Evolutionary conservation across 306 rosid genomes (phyloP), one percentile per base, ranked within the genome.

Genomic region (Prunus padus): DNA sequence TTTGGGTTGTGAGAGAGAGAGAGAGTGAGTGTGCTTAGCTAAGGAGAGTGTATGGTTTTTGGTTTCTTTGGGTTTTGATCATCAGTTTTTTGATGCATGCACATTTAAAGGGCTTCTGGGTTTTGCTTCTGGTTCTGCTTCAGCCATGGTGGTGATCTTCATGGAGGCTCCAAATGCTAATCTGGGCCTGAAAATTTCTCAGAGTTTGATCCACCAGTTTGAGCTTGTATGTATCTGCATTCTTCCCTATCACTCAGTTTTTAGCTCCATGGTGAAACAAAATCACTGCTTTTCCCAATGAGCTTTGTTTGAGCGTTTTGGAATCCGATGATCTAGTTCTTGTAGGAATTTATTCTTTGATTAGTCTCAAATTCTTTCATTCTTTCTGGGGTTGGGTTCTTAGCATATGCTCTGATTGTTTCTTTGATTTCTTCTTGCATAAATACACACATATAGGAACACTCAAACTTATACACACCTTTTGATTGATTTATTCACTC

Each of bases 291-390:
- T 55, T 77, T 84, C 42, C 79, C 76, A 68, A 90, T 96, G 98
- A 80, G 82, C 78, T 66, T 75, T 64, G 73, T 81, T 84, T 96
- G 92, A 90, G 77, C 71, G 37, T 81, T 85, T 82, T 14, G 98
- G 99, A 92, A 96, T 96, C 98, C 99, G 98, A 96, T 96, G 99
- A 96, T 89, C 77, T 71, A 87, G 75, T 87, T 86, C 63, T 87
- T 83, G 67, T 87, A 84, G 92, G 84, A 10, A 60, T 71, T 79
- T 77, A 30, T 31, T 71, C 47, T 67, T 79, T 28, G 61, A 18
- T 85, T 33, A 69, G 60, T 81, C 66, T 67, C 22, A 52, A 40
- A 94, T 92, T 96, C 97, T 96, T 96, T 92, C 83, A 82, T 95
- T 95, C 89, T 84, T 82, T 71, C 31, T 31, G 76, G 87, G 87